These are phyloP conservation scores for Cytospora piceicola DNA, from an alignment of 2,329 filamentous ascomycete species.

Conservation along the genomic window DNA sequence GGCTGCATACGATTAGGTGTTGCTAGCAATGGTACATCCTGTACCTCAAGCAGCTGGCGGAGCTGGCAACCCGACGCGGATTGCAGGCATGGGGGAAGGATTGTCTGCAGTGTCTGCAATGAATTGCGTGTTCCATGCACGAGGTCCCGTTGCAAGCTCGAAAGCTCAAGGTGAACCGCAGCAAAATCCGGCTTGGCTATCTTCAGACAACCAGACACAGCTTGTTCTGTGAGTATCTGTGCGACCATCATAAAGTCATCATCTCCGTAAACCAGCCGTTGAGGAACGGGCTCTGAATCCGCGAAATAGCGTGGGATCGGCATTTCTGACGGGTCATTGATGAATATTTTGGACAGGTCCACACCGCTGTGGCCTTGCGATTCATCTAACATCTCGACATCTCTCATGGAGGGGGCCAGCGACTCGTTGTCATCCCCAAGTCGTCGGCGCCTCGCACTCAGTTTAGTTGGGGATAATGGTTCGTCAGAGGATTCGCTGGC, in stretches of 20 bases:
- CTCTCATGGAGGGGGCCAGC: conserved; percentile 55
- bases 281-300: conserved; percentile 58
- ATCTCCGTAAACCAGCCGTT: conserved; percentile 53
- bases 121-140: conserved; percentile 50
- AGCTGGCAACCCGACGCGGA: conserved; percentile 47
- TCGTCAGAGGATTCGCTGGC: conserved; percentile 55
- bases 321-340: conserved; percentile 53
- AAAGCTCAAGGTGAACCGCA: conserved; percentile 2
- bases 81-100: conserved; percentile 50
- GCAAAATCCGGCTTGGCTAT: conserved; percentile 36
- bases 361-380: conserved; percentile 51
- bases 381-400: conserved; percentile 52
- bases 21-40: conserved; percentile 58
- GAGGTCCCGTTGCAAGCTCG: conserved; percentile 44
- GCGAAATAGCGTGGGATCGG: conserved; percentile 60
- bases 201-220: conserved; percentile 56
- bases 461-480: conserved; percentile 54
- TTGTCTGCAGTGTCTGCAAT: conserved; percentile 52
- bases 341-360: conserved; percentile 55
- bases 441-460: conserved; percentile 47
- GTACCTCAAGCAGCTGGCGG: conserved; percentile 59
- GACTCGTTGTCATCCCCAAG: conserved; percentile 59
- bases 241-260: conserved; percentile 68
- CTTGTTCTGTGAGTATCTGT: conserved; percentile 73
- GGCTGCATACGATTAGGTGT: conserved; percentile 58